Evolutionary conservation across 768 basidiomycete species (phyloP), one percentile per base, ranked within the genome.

Genomic region (Leccinum aurantiacum): DNA sequence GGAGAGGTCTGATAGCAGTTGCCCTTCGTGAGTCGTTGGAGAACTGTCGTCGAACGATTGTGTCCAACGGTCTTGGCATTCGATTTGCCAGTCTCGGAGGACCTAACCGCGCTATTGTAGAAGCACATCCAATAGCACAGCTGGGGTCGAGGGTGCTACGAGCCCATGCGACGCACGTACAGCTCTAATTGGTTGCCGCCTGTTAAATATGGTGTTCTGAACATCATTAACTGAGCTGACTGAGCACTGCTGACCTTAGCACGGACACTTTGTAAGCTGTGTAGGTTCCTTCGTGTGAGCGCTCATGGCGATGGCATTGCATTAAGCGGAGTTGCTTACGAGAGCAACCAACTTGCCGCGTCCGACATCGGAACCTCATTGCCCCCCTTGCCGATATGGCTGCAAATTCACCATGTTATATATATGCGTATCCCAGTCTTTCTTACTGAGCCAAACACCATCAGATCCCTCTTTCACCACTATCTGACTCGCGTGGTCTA

Each of bases 231-330:
- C 2, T 15, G 48, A 50, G 17, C 9, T 53, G 53, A 53, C 53
- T 38, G 53, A n/a, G 35, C 13, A 27, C 3, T 5, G n/a, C 59
- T 61, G 44, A 46, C 44, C 44, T 19, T 11, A 9, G 5, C 33
- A 13, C 33, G 1, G 33, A 13, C 33, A n/a, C 19, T 46, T 60
- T 61, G 38, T 60, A 60, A 60, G 61, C 38, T 27, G 29, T 27
- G 29, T n/a, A 19, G 27, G 27, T 1, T 38, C 15, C 56, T 17
- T 35, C n/a, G 8, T 4, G 13, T 31, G 15, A 2, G 24, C 17
- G 17, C 19, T 14, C 29, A 13, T 33, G 11, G 33, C 33, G 13
- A 33, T 33, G 33, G 33, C 13, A 33, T 33, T 33, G 33, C 4
- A 15, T 56, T 38, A 14, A 37, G 49, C 22, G 7, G 22, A 9